phyloP scores from a whole-genome alignment of 140 eudicot species.

The Ambrosia hybrid region DNA sequence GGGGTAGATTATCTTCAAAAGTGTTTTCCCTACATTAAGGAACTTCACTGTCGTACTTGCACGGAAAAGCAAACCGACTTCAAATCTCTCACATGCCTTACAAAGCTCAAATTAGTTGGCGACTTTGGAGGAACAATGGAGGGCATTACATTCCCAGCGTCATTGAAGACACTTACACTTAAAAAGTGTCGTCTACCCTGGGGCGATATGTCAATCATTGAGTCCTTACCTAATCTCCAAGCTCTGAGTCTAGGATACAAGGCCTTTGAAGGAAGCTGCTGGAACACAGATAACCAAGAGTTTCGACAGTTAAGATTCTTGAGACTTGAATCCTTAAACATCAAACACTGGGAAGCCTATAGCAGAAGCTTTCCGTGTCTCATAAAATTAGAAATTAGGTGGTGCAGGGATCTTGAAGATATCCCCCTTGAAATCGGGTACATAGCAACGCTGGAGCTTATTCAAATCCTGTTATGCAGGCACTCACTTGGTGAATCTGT shows the following conservation, averaged over 20 bases:
- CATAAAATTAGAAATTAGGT: background rate
- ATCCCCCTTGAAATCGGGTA: constrained; percentile 27
- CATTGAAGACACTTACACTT: constrained; percentile 1
- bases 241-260: constrained; percentile 4
- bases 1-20: background rate
- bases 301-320: constrained; percentile 26
- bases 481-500: background rate
- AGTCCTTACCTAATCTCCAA: constrained; percentile 26
- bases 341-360: constrained; percentile 22
- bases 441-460: constrained; percentile 27
- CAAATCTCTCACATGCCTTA: background rate
- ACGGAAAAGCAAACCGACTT: background rate
- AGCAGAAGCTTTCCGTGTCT: constrained; percentile 33
- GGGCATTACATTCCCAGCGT: background rate
- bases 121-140: background rate
- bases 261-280: background rate
- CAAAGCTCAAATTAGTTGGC: too few relatives aligned
- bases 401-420: constrained; percentile 15
- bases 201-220: constrained; percentile 26
- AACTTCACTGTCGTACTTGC: background rate
- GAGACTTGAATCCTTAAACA: background rate
- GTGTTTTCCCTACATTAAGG: constrained; percentile 8
- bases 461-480: constrained; percentile 5
- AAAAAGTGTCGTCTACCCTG: constrained; percentile 11
- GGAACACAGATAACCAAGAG: constrained; percentile 16